These are phyloP conservation scores for Colletotrichum incanum DNA, from an alignment of 2,329 filamentous ascomycete species.

Conservation along the genomic window DNA sequence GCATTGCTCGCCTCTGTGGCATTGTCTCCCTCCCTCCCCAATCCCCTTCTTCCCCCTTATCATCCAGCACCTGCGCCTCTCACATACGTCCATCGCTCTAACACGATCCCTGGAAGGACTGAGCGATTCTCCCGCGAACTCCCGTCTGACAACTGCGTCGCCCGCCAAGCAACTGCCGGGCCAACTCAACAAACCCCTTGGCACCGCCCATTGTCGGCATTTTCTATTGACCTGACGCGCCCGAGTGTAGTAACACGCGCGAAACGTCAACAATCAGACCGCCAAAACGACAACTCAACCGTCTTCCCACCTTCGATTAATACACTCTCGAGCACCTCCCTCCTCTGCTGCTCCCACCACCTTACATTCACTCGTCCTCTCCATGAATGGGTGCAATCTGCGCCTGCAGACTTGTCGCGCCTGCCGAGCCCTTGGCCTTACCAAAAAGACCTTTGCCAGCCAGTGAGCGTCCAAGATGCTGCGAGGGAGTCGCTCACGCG, in stretches of 20 bases:
- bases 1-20: background rate
- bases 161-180: constrained; percentile 19
- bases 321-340: background rate
- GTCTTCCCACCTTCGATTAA: background rate
- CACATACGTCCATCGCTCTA: background rate
- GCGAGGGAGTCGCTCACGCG: constrained; percentile 16
- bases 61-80: background rate
- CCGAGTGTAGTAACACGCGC: background rate
- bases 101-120: background rate
- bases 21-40: background rate
- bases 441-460: constrained; percentile 19
- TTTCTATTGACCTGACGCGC: background rate
- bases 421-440: constrained; percentile 39
- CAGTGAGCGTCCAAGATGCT: constrained; percentile 25
- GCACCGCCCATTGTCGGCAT: background rate
- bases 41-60: background rate
- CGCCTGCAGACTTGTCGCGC: constrained; percentile 25
- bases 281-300: background rate
- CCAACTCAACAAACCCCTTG: background rate
- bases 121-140: background rate
- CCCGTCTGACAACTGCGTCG: constrained; percentile 10
- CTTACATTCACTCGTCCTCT: background rate
- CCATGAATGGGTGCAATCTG: constrained; percentile 26
- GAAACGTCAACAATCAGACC: background rate
- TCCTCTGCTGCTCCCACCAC: background rate